Base-by-base conservation (phyloP, 176 grass and related monocot genomes). In the Poa pratensis region DNA sequence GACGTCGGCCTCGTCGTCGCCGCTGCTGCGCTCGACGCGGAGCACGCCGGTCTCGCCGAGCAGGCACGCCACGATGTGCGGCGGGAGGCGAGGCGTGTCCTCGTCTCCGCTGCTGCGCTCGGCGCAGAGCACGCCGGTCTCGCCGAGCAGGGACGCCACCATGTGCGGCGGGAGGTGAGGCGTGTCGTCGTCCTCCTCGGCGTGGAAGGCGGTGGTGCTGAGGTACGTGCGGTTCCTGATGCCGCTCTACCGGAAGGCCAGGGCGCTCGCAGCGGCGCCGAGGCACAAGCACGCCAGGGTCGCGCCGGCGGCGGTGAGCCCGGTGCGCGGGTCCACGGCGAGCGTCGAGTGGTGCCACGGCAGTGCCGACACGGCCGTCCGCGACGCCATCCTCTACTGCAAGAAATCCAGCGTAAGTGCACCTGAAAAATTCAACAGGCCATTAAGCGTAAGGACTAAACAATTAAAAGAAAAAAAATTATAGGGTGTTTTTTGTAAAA, bases 331-430 rank as follows among this genome's bases (percentile, higher is more conserved):
- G 55, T 90, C 89, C 40, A 68, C 75, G 66, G 77, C 88, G 42
- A 43, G 83, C 87, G 35, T 76, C 50, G 90, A 95, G 2, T 98
- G 91, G 91, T 94, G 89, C 84, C 91, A 94, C 19, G 86, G 93
- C 72, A 94, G 86, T 84, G 91, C 89, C 20, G 93, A 95, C 80
- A 94, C 86, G 22, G 94, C 96, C 39, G 91, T 98, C 88, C 74
- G 82, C 49, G 96, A 98, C 70, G 96, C 96, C 55, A 95, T 98
- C 89, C 89, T 98, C 18, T 93, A 98, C 88, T 98, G 96, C 93
- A 98, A 95, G 80, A 98, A 66, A 65, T 98, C 93, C 82, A 95
- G 87, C 52, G 93, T 93, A 73, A 86, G 91, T 86, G 51, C 69
- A 18, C 16, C 3, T 12, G 17, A 28, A 26, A 40, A 60, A 18